Evolutionary conservation across 306 rosid species (phyloP), one percentile per base, ranked within the genome.

Genomic region (Acacia melanoxylon): DNA sequence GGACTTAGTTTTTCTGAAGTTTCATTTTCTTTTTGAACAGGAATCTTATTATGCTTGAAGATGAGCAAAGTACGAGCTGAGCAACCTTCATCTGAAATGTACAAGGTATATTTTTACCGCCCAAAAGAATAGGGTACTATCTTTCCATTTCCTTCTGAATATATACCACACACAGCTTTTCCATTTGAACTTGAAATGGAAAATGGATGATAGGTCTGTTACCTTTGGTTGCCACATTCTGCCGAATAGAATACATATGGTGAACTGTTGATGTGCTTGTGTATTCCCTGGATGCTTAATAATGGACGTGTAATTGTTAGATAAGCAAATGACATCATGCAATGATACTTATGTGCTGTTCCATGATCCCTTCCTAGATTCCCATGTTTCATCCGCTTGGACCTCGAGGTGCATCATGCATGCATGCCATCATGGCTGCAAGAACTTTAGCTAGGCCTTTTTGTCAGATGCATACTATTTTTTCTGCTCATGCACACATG

Each of bases 11-110:
- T 82, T 72, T 76, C 17, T 72, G 29, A 45, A 58, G 31, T 66
- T 66, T 35, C 58, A 42, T 68, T 25, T 15, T 40, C n/a, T 59
- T 75, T 31, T 41, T 61, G 33, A 80, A 78, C 88, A 95, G 99
- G 99, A 84, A 79, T 91, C 45, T 68, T 89, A 8, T 84, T 93
- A 46, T 92, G 90, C 97, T 81, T 92, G 87, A 93, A 92, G 86
- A 91, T 95, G 96, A 93, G 97, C 81, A 88, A 85, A 59, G 97
- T 95, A 76, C 86, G 99, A 87, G 94, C 97, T 52, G 99, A 95
- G 85, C 83, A 88, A 86, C 94, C 97, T 74, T 92, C 93, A 75
- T 84, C 93, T 71, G 98, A 95, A 91, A 88, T 90, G 89, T 92
- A 89, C 80, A 95, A 93, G 97, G 99, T 95, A 88, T 31, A 20